Percentiles rank a stretch among this genome's conserved stretches.
Evolutionary conservation across 2,329 filamentous ascomycete genomes (phyloP).

Genomic region (Macrophomina pseudophaseolina): DNA sequence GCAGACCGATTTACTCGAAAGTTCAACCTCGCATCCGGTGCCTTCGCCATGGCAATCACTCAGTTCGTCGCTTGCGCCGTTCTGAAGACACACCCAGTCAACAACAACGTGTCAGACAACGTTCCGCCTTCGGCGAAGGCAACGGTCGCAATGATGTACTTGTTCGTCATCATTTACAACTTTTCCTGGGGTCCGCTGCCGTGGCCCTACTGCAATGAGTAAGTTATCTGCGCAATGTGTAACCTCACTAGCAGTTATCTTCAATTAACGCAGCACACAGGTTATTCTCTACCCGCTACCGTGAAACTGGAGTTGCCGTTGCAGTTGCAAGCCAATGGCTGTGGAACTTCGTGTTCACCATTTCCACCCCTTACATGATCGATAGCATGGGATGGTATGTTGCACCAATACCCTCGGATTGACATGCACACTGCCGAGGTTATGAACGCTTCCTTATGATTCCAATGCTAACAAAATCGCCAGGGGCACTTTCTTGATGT

Average conservation of each 20-base stretch:
- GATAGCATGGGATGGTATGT: slow-evolving; percentile 51
- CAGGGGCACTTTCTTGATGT: slow-evolving; percentile 49
- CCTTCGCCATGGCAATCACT: slow-evolving; percentile 42
- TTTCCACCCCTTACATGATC: slow-evolving; percentile 59
- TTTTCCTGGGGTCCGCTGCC: slow-evolving; percentile 60
- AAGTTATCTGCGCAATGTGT: slow-evolving; percentile 26
- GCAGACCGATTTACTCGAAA: slow-evolving; percentile 56
- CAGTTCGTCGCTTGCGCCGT: slow-evolving; percentile 41
- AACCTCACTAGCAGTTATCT: not conserved
- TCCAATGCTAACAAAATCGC: not conserved
- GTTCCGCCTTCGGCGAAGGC: slow-evolving; percentile 50
- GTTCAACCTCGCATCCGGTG: slow-evolving; percentile 38
- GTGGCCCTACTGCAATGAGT: slow-evolving; percentile 58
- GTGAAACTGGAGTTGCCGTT: slow-evolving; percentile 57
- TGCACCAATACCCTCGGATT: not conserved
- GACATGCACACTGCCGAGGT: too few relatives aligned
- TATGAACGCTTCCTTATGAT: not conserved
- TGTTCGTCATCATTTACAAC: slow-evolving; percentile 60
- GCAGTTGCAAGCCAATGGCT: slow-evolving; percentile 59
- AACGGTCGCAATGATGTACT: slow-evolving; percentile 60
- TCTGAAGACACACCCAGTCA: slow-evolving; percentile 35
- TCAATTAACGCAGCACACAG: slow-evolving; percentile 20
- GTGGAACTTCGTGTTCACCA: slow-evolving; percentile 57
- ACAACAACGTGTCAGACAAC: slow-evolving; percentile 31
- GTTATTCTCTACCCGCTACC: slow-evolving; percentile 59